These are phyloP conservation scores for Orbilia brochopaga DNA, from an alignment of 2,329 filamentous ascomycete species.

Conservation along the genomic window DNA sequence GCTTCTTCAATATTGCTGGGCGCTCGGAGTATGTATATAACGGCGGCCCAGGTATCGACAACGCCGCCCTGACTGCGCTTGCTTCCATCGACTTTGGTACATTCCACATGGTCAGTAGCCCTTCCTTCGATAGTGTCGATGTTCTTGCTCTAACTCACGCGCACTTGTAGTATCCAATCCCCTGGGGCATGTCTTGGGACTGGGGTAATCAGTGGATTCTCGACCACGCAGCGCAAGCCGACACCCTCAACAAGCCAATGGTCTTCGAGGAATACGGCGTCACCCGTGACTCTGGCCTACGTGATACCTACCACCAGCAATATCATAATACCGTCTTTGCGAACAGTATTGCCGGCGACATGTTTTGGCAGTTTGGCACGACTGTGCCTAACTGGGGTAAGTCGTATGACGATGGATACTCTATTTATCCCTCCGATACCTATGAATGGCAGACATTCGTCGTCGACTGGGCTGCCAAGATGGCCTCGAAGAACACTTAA, in stretches of 20 bases:
- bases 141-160: conserved; percentile 8
- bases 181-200: conserved; percentile 58
- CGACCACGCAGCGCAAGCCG: conserved; percentile 59
- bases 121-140: background rate
- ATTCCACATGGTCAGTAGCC: conserved; percentile 60
- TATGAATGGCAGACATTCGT: conserved; percentile 42
- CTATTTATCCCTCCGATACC: conserved; percentile 46
- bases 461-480: conserved; percentile 39
- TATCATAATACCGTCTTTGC: conserved; percentile 51
- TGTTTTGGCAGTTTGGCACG: conserved; percentile 54
- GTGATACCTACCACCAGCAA: conserved; percentile 49
- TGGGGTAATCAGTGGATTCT: conserved; percentile 62
- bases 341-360: conserved; percentile 51
- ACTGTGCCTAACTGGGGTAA: conserved; percentile 52
- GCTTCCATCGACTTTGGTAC: conserved; percentile 63
- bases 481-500: conserved; percentile 37
- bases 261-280: conserved; percentile 53
- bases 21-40: conserved; percentile 61
- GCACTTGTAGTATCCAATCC: conserved; percentile 58
- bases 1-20: conserved; percentile 58
- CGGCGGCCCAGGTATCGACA: conserved; percentile 62
- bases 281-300: conserved; percentile 48
- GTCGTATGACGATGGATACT: conserved; percentile 53
- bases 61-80: conserved; percentile 61
- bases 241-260: conserved; percentile 56